Evolutionary conservation across 139 green algal species (phyloP), one percentile per base, ranked within the genome.

Genomic region (Chlorella sorokiniana): DNA sequence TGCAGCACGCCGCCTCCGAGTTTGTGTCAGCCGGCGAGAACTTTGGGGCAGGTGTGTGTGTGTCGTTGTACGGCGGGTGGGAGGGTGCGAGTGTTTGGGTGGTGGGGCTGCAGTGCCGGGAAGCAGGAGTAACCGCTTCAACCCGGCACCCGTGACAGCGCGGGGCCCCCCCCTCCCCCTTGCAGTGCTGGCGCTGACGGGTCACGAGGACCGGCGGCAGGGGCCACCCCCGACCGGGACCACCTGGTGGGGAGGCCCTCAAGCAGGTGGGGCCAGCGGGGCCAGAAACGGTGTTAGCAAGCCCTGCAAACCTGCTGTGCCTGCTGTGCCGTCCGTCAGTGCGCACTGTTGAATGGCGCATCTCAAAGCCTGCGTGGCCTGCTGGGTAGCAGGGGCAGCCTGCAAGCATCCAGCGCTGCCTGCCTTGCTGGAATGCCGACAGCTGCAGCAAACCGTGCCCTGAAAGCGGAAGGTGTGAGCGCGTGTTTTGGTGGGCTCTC

Each of bases 1-100:
- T 75, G 68, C 84, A 89, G 86, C 86, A 89, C 48, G 86, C 86
- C 38, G 38, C 56, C 0, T 51, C 64, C 1, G 85, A 89, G 40
- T 48, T 89, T 41, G 72, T 82, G 23, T 71, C 69, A 4, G 85
- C 82, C 4, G 68, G 40, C 4, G 76, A 83, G 18, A 89, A 61
- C 48, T 73, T 85, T 56, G 70, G 73, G 2, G 68, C 72, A 74
- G 76, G 76, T 81, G 52, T 1, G 72, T 27, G 3, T n/a, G 69
- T 76, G 7, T 76, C 8, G 14, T 40, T 65, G 56, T n/a, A 33
- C 56, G 56, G 18, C n/a, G 16, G 56, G 18, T 65, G 56, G 6
- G 16, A 10, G 16, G 56, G 16, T 65, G 56, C 14, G 48, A 59
- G 48, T 59, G 16, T 59, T 59, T 59, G 48, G 48, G 48, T 59